Evolutionary conservation across 768 basidiomycete genomes (phyloP).

Genomic region (Tephrocybe sp.): DNA sequence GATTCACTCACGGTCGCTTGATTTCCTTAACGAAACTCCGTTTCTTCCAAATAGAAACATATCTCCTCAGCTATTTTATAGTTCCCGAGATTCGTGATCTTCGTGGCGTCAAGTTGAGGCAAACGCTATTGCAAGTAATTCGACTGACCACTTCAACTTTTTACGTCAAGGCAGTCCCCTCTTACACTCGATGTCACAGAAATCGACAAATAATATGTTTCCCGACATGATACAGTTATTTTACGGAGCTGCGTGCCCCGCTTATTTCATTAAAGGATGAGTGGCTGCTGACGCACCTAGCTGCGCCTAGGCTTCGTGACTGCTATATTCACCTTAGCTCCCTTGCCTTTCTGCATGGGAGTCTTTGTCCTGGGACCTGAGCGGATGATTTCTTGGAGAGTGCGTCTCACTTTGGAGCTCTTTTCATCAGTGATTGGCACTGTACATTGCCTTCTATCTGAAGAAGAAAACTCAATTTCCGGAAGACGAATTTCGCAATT

Average conservation of each 20-base stretch:
- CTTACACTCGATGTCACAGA: no score
- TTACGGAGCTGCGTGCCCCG: background rate
- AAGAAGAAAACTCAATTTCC: background rate
- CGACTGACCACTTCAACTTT: background rate
- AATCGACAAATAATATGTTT: no score
- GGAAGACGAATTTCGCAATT: background rate
- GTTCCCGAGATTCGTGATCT: background rate
- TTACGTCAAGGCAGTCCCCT: background rate
- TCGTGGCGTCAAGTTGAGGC: no score
- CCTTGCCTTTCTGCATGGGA: no score
- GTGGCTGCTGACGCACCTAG: background rate
- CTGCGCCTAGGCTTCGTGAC: background rate
- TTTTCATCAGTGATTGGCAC: no score
- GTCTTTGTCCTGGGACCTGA: no score
- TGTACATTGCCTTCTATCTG: no score
- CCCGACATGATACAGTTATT: no score
- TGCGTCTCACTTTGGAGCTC: background rate
- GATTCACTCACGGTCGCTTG: background rate
- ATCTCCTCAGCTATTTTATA: background rate
- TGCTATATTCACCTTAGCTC: background rate
- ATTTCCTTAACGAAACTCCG: background rate
- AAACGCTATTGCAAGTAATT: no score
- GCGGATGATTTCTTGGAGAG: background rate
- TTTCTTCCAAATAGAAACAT: background rate
- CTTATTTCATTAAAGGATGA: background rate